These are phyloP conservation scores for Clonostachys sp. DNA, from an alignment of 2,329 filamentous ascomycete genomes.

Conservation along the genomic window DNA sequence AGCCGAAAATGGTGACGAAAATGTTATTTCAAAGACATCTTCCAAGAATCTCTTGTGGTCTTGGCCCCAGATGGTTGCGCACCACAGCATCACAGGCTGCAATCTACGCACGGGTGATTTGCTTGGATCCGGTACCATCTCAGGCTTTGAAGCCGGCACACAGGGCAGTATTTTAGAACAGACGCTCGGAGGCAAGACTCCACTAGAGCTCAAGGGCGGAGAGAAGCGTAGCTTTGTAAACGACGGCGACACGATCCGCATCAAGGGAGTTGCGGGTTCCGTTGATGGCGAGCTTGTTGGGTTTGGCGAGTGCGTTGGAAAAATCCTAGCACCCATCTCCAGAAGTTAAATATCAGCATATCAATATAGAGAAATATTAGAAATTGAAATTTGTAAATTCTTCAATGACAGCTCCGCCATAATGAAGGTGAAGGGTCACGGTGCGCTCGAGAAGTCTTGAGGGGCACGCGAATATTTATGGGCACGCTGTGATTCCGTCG, in stretches of 20 bases:
- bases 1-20: no score
- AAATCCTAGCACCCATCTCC: neutral
- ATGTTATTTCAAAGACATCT: constrained; percentile 35
- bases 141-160: constrained; percentile 48
- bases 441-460: no score
- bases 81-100: constrained; percentile 70
- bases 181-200: constrained; percentile 62
- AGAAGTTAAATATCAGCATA: no score
- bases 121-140: constrained; percentile 47
- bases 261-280: neutral
- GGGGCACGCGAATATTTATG: no score
- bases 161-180: constrained; percentile 70
- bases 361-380: no score
- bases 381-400: no score
- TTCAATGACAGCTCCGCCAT: no score
- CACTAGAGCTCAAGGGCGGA: constrained; percentile 9
- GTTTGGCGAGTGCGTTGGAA: neutral
- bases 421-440: no score
- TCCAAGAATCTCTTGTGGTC: constrained; percentile 65
- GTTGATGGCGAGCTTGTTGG: neutral
- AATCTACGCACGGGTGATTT: constrained; percentile 66
- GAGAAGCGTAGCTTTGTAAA: neutral
- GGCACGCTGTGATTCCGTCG: no score
- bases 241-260: neutral
- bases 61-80: constrained; percentile 73